Evolutionary conservation across 163 green algal genomes (phyloP), one percentile per base, ranked within the genome.

Genomic region (Chlamydomonas reinhardtii): DNA sequence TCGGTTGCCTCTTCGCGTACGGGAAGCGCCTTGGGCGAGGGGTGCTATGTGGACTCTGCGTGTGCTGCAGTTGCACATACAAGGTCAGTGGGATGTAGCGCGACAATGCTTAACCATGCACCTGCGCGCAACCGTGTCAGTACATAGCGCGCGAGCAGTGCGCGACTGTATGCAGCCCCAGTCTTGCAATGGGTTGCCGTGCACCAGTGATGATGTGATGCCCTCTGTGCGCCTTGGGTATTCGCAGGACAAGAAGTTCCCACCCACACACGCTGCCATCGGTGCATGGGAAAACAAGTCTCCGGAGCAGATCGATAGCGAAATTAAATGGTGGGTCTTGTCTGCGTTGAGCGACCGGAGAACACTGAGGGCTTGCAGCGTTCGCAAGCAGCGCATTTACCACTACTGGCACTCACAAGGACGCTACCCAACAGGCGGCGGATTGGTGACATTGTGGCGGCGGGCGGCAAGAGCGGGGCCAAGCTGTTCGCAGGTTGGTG

Each of bases 41-140:
- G 6, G 20, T 90, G 14, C 54, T 75, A 14, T 90, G 85, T 73
- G 85, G 85, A 20, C 64, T 90, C 31, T 90, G 85, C 78, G 78
- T 90, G 32, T 90, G 85, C 73, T 90, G 85, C 72, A 32, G 39
- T 19, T 88, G 78, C 32, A 87, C 78, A 2, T 90, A 70, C 71
- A 81, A 82, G 27, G 71, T 76, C 9, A 11, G 71, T 2, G n/a
- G n/a, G 17, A 25, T 64, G 6, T 25, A 19, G 56, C 11, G 43
- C 8, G 43, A 11, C 6, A 54, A 54, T 54, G 43, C 43, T 11
- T 11, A 54, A 6, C 43, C 8, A 16, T 6, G 8, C 43, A 54
- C 6, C 43, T 54, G 43, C 11, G 43, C 43, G 43, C 43, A 16
- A 11, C 8, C 43, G 6, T 54, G 6, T 6, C 43, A 54, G 43